Conservation (phyloP, 352 stramenopile genomes). For the Pythium monospermum region DNA sequence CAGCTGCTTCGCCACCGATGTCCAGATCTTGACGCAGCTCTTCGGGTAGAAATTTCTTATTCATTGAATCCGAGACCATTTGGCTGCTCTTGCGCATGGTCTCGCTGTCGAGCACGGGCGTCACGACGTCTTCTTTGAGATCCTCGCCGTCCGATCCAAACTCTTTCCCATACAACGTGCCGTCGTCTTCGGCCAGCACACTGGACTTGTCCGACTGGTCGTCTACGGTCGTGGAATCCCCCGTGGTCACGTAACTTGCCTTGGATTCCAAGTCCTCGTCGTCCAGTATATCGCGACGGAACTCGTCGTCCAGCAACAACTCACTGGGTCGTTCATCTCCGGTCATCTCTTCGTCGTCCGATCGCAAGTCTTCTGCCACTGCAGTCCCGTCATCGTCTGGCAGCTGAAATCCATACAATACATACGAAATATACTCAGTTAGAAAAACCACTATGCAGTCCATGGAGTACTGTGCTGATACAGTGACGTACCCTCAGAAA, state of each 20-base stretch:
- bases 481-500: slow-evolving; percentile 70
- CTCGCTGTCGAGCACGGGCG: slow-evolving; percentile 47
- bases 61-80: slow-evolving; percentile 79
- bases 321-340: slow-evolving; percentile 31
- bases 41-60: slow-evolving; percentile 69
- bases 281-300: slow-evolving; percentile 27
- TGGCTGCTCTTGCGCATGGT: slow-evolving; percentile 60
- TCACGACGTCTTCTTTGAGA: slow-evolving; percentile 49
- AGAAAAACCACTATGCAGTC: background rate
- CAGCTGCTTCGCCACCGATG: background rate
- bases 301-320: slow-evolving; percentile 11
- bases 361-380: slow-evolving; percentile 12
- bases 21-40: slow-evolving; percentile 32
- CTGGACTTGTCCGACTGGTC: slow-evolving; percentile 60
- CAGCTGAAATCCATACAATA: slow-evolving; percentile 29
- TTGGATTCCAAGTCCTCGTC: slow-evolving; percentile 50
- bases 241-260: slow-evolving; percentile 3
- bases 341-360: slow-evolving; percentile 27
- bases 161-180: slow-evolving; percentile 79
- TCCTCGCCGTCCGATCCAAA: slow-evolving; percentile 48
- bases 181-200: slow-evolving; percentile 68
- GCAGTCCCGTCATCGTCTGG: slow-evolving; percentile 37
- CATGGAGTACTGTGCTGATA: no score
- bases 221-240: slow-evolving; percentile 10
- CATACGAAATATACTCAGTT: background rate